Evolutionary conservation across 2,329 filamentous ascomycete genomes (phyloP).

Genomic region (Trichoderma simmonsii): DNA sequence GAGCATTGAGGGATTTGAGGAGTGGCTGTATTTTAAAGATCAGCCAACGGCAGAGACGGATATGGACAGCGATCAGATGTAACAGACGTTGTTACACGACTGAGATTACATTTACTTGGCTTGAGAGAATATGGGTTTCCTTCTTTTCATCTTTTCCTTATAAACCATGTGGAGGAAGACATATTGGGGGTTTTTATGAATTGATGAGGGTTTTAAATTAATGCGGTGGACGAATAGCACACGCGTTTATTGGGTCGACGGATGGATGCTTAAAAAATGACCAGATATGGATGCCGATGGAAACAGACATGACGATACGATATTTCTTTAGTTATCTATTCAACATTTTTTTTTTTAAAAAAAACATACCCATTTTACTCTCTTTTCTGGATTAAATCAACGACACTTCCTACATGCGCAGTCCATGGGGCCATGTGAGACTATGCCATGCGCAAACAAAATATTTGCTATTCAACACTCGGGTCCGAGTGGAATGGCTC

Average conservation of each 20-base stretch:
- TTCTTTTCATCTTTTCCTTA: background rate
- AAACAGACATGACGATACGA: background rate
- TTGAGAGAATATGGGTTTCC: background rate
- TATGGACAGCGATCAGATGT: background rate
- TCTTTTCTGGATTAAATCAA: background rate
- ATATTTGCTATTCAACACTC: background rate
- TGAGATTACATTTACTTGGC: background rate
- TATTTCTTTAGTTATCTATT: background rate
- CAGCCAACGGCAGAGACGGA: background rate
- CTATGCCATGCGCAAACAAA: background rate
- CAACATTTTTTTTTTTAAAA: background rate
- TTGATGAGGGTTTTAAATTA: background rate
- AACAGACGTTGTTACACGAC: background rate
- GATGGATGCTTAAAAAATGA: background rate
- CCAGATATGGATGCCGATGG: background rate
- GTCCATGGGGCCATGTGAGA: background rate
- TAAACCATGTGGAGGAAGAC: background rate
- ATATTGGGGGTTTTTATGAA: background rate
- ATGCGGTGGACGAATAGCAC: background rate
- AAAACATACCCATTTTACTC: background rate
- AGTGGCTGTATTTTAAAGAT: background rate
- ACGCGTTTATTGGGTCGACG: background rate
- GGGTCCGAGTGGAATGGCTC: background rate
- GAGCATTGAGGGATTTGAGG: constrained; percentile 4
- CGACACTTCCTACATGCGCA: background rate